phyloP scores from a whole-genome alignment of 2,329 filamentous ascomycete species.

The Aureobasidium sp. region DNA sequence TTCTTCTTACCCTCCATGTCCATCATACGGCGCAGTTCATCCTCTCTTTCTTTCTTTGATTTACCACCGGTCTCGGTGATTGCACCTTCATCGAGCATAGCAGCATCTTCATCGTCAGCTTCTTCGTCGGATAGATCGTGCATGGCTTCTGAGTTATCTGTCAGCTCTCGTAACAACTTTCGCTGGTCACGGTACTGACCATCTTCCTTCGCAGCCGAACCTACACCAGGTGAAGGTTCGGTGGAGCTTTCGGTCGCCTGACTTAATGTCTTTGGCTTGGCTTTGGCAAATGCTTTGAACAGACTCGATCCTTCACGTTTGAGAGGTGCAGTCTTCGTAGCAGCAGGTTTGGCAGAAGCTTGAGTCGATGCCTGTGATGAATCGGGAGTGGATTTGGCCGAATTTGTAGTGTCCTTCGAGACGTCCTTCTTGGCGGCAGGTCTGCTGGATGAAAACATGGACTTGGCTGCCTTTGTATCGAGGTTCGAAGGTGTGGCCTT shows the following conservation, averaged over 20 bases:
- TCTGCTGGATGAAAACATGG: constrained; percentile 17
- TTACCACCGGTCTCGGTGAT: constrained; percentile 25
- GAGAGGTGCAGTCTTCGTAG: constrained; percentile 32
- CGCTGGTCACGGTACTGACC: neutral
- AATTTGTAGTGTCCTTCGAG: constrained; percentile 31
- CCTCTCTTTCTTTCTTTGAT: constrained; percentile 54
- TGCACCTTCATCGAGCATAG: constrained; percentile 15
- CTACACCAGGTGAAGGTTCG: constrained; percentile 28
- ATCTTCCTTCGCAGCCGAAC: constrained; percentile 18
- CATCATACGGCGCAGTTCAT: constrained; percentile 65
- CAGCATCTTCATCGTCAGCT: constrained; percentile 41
- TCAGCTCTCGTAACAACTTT: neutral
- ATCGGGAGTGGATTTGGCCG: constrained; percentile 27
- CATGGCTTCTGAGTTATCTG: constrained; percentile 22
- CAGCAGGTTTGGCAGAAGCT: constrained; percentile 28
- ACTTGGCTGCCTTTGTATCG: constrained; percentile 14
- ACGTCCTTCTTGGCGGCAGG: constrained; percentile 17
- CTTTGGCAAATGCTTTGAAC: constrained; percentile 68
- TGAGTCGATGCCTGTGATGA: constrained; percentile 17
- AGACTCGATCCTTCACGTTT: constrained; percentile 59
- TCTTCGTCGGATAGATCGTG: constrained; percentile 40
- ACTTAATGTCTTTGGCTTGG: constrained; percentile 46
- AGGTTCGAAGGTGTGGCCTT: constrained; percentile 11
- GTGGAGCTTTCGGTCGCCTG: constrained; percentile 30
- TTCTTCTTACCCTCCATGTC: constrained; percentile 43